These are phyloP conservation scores for Auricularia sp. DNA, from an alignment of 768 basidiomycete genomes.

Conservation along the genomic window DNA sequence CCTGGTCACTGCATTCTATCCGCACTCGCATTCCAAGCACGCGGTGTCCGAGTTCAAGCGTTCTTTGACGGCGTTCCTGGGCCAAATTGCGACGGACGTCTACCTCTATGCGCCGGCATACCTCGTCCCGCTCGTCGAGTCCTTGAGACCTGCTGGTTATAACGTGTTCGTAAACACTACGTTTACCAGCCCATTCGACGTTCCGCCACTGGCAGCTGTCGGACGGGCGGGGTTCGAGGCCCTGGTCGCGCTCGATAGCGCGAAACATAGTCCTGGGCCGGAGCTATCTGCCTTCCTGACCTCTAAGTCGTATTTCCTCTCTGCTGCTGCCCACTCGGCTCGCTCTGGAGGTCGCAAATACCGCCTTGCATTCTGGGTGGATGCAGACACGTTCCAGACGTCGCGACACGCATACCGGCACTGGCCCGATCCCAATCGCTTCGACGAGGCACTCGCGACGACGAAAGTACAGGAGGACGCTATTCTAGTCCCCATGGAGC, in stretches of 20 bases:
- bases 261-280: slow-evolving; percentile 32
- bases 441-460: slow-evolving; percentile 25
- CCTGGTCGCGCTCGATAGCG: slow-evolving; percentile 39
- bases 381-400: slow-evolving; percentile 44
- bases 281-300: slow-evolving; percentile 50
- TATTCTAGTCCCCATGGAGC: slow-evolving; percentile 39
- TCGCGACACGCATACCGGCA: slow-evolving; percentile 28
- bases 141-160: slow-evolving; percentile 17
- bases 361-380: slow-evolving; percentile 50
- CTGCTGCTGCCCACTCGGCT: slow-evolving; percentile 27
- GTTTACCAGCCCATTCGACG: slow-evolving; percentile 35
- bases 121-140: slow-evolving; percentile 24
- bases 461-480: slow-evolving; percentile 25
- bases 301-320: slow-evolving; percentile 41
- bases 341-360: slow-evolving; percentile 24
- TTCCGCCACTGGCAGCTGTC: slow-evolving; percentile 31
- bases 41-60: slow-evolving; percentile 30
- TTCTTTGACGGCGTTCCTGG: slow-evolving; percentile 38
- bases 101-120: slow-evolving; percentile 44
- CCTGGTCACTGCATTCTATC: slow-evolving; percentile 47
- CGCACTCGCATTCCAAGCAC: slow-evolving; percentile 41
- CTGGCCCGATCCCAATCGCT: slow-evolving; percentile 39
- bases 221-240: slow-evolving; percentile 27
- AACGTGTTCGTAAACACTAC: slow-evolving; percentile 36
- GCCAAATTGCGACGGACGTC: slow-evolving; percentile 35